Conservation (phyloP, 2,329 filamentous ascomycete species). For the Cucurbitaria berberidis region DNA sequence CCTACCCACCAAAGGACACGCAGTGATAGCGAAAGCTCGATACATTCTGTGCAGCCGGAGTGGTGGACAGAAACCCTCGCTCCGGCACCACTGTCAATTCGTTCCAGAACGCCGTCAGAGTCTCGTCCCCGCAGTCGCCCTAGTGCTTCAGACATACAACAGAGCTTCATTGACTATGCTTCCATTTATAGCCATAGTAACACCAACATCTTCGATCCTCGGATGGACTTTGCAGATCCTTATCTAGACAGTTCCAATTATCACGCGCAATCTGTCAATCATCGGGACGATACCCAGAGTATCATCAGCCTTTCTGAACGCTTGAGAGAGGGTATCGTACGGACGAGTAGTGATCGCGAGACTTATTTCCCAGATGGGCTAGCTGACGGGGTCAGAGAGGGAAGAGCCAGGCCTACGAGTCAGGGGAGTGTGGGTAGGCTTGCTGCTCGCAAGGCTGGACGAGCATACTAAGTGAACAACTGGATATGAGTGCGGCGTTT, state of each 20-base stretch:
- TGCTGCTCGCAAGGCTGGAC: not conserved
- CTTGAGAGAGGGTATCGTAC: not conserved
- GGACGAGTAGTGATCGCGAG: conserved; percentile 11
- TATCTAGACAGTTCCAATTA: not conserved
- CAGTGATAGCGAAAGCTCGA: conserved; percentile 2
- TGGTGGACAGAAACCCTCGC: conserved; percentile 9
- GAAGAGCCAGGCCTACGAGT: not conserved
- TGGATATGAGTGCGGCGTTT: no score
- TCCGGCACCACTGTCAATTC: conserved; percentile 1
- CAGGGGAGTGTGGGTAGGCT: not conserved
- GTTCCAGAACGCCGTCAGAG: conserved; percentile 5
- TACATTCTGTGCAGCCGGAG: conserved; percentile 3
- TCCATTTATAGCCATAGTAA: not conserved
- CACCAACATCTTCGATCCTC: no score
- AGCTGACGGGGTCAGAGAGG: not conserved
- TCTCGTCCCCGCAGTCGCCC: conserved; percentile 1
- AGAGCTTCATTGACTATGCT: not conserved
- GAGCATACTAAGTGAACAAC: not conserved
- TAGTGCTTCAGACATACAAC: conserved; percentile 8
- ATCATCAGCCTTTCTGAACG: conserved; percentile 8
- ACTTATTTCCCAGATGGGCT: conserved; percentile 19
- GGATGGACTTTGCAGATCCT: no score
- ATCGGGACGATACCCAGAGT: not conserved
- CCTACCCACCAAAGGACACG: conserved; percentile 4
- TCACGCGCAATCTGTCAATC: not conserved